A percentile compares a stretch with the other conserved stretches of the same genome.
These are phyloP conservation scores for Hirschfeldia incana DNA, from an alignment of 345 rosid genomes.

Conservation along the genomic window DNA sequence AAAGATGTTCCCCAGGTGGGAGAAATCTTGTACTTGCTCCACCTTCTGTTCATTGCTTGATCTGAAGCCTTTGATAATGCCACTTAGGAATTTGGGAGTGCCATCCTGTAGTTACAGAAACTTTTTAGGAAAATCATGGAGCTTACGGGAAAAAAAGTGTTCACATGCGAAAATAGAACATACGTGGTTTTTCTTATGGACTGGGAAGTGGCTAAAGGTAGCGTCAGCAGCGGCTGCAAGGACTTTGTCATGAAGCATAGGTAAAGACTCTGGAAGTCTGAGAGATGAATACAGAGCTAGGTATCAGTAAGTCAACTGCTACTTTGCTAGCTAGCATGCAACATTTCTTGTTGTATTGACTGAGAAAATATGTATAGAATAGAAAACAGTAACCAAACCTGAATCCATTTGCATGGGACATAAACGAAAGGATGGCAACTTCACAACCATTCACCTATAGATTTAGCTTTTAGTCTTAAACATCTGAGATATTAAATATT, in stretches of 20 bases:
- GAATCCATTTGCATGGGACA: conserved; percentile 56
- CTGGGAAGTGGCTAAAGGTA: conserved; percentile 47
- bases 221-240: conserved; percentile 76
- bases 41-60: conserved; percentile 48
- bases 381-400: conserved; percentile 60
- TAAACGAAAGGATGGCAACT: conserved; percentile 64
- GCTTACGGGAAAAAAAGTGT: conserved; percentile 4
- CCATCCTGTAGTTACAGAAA: conserved; percentile 50
- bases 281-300: conserved; percentile 32
- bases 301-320: conserved; percentile 22
- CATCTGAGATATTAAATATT: not conserved
- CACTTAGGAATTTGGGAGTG: conserved; percentile 52
- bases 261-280: conserved; percentile 78
- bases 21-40: conserved; percentile 45
- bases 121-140: conserved; percentile 23
- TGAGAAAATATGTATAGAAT: conserved; percentile 9
- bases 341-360: conserved; percentile 2
- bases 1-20: conserved; percentile 64
- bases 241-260: conserved; percentile 73
- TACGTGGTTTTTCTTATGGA: conserved; percentile 56
- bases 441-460: conserved; percentile 74
- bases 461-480: conserved; percentile 16
- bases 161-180: conserved; percentile 24
- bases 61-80: conserved; percentile 60
- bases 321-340: conserved; percentile 25